phyloP scores from a whole-genome alignment of 2,329 filamentous ascomycete genomes.

The Pseudogymnoascus sp. region DNA sequence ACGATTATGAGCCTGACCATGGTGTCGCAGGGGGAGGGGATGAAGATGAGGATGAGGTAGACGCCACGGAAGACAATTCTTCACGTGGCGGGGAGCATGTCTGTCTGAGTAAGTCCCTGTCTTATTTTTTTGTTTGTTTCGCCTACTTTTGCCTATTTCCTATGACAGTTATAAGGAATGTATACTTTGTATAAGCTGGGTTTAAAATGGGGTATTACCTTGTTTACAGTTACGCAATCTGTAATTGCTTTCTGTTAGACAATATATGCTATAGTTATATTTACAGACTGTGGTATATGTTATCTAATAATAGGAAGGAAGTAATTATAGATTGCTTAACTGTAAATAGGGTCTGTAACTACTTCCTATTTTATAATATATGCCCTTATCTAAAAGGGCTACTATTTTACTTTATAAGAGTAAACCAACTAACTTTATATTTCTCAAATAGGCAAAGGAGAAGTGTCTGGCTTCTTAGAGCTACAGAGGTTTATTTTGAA shows the following conservation, averaged over 20 bases:
- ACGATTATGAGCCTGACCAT: background rate
- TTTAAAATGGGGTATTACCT: background rate
- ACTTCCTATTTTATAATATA: background rate
- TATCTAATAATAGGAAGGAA: too few relatives aligned
- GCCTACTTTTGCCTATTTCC: background rate
- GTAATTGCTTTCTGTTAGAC: background rate
- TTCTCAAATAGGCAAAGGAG: background rate
- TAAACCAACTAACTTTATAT: background rate
- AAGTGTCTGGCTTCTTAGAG: background rate
- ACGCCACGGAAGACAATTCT: background rate
- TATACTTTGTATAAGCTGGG: background rate
- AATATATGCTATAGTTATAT: background rate
- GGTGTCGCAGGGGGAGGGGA: background rate
- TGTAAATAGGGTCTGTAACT: background rate
- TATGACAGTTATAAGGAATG: background rate
- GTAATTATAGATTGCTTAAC: background rate
- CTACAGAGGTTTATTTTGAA: background rate
- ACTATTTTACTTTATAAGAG: background rate
- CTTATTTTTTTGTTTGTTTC: background rate
- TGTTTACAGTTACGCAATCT: background rate
- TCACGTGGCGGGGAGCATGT: background rate
- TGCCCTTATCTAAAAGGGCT: background rate
- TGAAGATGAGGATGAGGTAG: background rate
- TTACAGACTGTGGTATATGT: background rate
- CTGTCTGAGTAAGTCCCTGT: background rate